Evolutionary conservation across 2,329 filamentous ascomycete genomes (phyloP).

Genomic region (Penicillium sp.): DNA sequence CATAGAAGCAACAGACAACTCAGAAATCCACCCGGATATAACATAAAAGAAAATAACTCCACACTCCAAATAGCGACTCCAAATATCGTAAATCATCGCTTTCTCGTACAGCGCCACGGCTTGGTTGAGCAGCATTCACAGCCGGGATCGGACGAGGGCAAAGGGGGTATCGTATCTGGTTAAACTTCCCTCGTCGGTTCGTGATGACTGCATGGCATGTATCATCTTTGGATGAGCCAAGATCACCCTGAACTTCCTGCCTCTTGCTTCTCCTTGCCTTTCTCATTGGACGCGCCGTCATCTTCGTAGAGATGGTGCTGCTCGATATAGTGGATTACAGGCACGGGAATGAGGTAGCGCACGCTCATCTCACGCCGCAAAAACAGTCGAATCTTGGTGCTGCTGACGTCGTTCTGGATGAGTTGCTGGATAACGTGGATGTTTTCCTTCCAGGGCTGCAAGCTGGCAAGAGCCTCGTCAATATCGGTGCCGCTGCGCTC

Average conservation of each 20-base stretch:
- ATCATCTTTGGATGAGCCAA: not conserved
- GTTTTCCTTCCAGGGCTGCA: conserved; percentile 78
- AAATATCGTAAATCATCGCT: conserved; percentile 16
- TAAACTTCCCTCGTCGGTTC: conserved; percentile 12
- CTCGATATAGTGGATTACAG: conserved; percentile 69
- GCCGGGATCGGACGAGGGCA: conserved; percentile 4
- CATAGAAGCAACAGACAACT: not conserved
- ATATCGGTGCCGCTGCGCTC: conserved; percentile 84
- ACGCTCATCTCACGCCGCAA: conserved; percentile 76
- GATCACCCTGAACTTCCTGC: conserved; percentile 25
- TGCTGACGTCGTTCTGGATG: conserved; percentile 80
- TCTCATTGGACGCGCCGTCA: conserved; percentile 34
- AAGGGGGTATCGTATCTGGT: conserved; percentile 22
- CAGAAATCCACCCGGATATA: not conserved
- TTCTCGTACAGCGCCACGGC: conserved; percentile 6
- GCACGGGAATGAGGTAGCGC: conserved; percentile 67
- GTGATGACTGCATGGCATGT: conserved; percentile 4
- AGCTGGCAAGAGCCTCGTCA: conserved; percentile 74
- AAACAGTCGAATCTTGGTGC: conserved; percentile 75
- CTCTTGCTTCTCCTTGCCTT: conserved; percentile 31
- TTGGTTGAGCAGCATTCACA: not conserved
- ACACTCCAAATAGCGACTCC: conserved; percentile 13
- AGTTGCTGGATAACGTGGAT: conserved; percentile 84
- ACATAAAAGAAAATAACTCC: not conserved
- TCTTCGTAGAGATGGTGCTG: conserved; percentile 62